A percentile compares a stretch with the other conserved stretches of the same genome.
phyloP scores from a whole-genome alignment of 2,329 filamentous ascomycete species.

The Diaporthe sp. region DNA sequence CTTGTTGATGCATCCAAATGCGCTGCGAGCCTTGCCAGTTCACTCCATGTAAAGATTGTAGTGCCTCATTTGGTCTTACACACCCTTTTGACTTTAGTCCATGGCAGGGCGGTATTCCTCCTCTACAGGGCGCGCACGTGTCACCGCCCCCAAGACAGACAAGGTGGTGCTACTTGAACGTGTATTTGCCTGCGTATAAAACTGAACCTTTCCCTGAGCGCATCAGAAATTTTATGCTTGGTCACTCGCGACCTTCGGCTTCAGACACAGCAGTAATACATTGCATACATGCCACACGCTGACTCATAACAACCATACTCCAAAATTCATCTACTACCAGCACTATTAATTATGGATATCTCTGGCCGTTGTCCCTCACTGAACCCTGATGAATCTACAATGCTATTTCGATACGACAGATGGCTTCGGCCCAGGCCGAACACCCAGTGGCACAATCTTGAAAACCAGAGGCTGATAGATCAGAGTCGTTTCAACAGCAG shows the following conservation, averaged over 20 bases:
- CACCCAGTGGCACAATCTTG: not conserved
- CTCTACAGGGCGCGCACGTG: not conserved
- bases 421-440: not conserved
- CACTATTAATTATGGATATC: too few relatives aligned
- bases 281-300: not conserved
- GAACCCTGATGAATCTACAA: not conserved
- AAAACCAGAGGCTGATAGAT: slow-evolving; percentile 13
- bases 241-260: not conserved
- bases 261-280: too few relatives aligned
- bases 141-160: not conserved
- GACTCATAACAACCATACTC: not conserved
- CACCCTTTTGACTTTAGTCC: not conserved
- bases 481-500: too few relatives aligned
- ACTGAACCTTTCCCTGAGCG: too few relatives aligned
- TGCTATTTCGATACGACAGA: not conserved
- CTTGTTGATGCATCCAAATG: too few relatives aligned
- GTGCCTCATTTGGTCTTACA: not conserved
- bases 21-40: not conserved
- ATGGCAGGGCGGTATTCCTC: not conserved
- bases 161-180: not conserved
- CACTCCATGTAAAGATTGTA: too few relatives aligned
- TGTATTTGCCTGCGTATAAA: too few relatives aligned
- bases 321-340: not conserved
- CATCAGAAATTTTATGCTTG: too few relatives aligned
- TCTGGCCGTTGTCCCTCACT: not conserved